Conservation (phyloP, 176 grass and related monocot species). For the Avena atlantica region DNA sequence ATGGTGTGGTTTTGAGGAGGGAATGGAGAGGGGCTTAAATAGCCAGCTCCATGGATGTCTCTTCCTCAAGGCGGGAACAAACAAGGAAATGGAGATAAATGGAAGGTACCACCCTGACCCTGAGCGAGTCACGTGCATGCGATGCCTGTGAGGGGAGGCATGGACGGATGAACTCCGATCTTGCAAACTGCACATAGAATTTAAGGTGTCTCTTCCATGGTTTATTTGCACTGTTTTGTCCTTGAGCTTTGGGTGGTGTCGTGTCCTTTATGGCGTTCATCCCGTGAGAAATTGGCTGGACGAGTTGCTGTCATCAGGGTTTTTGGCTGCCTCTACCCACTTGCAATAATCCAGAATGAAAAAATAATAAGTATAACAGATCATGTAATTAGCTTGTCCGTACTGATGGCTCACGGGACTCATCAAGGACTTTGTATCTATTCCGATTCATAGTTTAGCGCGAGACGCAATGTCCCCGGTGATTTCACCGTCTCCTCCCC, state of each 20-base stretch:
- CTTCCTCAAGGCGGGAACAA: neutral
- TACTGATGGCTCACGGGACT: conserved; percentile 42
- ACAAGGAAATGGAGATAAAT: conserved; percentile 28
- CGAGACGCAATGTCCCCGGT: neutral
- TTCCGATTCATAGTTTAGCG: neutral
- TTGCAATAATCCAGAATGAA: conserved; percentile 22
- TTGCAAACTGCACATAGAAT: conserved; percentile 53
- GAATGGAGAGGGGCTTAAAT: conserved; percentile 60
- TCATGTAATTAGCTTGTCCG: neutral
- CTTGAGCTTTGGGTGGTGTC: too few relatives aligned
- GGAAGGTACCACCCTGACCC: neutral
- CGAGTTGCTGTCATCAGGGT: conserved; percentile 1
- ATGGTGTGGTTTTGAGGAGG: conserved; percentile 31
- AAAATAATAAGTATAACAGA: neutral
- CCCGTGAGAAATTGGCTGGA: conserved; percentile 65
- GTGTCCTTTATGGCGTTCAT: conserved; percentile 42
- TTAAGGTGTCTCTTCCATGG: conserved; percentile 28
- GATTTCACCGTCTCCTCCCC: neutral
- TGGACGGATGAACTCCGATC: neutral
- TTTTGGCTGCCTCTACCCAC: conserved; percentile 20
- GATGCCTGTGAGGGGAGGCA: conserved; percentile 1
- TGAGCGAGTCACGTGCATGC: conserved; percentile 42
- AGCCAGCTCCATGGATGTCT: conserved; percentile 39
- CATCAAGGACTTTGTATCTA: neutral
- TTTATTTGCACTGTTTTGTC: conserved; percentile 21